These are phyloP conservation scores for Cercophora newfieldiana DNA, from an alignment of 495 filamentous ascomycete genomes.

Conservation along the genomic window DNA sequence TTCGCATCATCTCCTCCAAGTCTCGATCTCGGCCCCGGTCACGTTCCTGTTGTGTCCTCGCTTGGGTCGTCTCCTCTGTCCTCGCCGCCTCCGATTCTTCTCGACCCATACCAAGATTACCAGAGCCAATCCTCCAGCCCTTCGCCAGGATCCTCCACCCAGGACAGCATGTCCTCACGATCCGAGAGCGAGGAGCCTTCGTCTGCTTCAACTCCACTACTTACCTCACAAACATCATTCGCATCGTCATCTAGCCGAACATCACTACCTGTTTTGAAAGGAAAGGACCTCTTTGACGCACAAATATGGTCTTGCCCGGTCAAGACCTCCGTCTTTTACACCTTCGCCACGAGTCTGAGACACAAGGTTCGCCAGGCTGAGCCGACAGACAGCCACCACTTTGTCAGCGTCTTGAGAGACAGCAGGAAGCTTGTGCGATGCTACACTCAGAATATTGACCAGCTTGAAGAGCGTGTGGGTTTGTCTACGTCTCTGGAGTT, in stretches of 20 bases:
- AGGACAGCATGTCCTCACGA: conserved; percentile 27
- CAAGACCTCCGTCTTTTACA: conserved; percentile 66
- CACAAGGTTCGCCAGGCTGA: conserved; percentile 59
- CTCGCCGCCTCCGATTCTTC: conserved; percentile 45
- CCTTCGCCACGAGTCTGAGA: conserved; percentile 62
- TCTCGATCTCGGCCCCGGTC: conserved; percentile 13
- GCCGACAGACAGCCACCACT: conserved; percentile 57
- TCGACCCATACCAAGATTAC: conserved; percentile 45
- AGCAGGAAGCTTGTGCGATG: conserved; percentile 62
- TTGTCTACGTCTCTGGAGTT: conserved; percentile 53
- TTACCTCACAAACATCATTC: conserved; percentile 44
- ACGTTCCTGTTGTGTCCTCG: conserved; percentile 9
- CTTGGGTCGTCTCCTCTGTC: conserved; percentile 47
- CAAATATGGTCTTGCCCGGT: conserved; percentile 64
- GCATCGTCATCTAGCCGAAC: conserved; percentile 29
- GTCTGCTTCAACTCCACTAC: conserved; percentile 34
- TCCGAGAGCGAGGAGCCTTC: conserved; percentile 42
- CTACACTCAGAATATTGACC: conserved; percentile 74
- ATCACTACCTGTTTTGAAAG: conserved; percentile 59
- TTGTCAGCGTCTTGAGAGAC: conserved; percentile 62
- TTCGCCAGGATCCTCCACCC: conserved; percentile 28
- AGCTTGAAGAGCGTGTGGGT: conserved; percentile 64
- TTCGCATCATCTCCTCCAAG: conserved; percentile 30
- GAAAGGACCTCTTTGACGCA: conserved; percentile 65
- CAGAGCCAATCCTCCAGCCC: conserved; percentile 26